phyloP scores from a whole-genome alignment of 148 eudicot genomes.

The Talinum fruticosum region DNA sequence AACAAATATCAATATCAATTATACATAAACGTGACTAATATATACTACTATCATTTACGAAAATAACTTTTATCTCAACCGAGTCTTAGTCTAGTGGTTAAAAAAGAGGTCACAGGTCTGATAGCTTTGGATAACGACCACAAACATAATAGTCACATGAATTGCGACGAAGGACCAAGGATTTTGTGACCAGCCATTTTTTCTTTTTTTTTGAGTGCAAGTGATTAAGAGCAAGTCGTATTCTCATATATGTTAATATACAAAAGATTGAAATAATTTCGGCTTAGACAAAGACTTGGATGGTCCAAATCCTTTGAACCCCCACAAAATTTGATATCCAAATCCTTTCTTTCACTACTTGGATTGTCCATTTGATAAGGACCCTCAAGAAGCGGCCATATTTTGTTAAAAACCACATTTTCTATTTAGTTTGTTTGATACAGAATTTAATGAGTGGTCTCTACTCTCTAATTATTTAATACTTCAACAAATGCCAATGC shows the following conservation, averaged over 20 bases:
- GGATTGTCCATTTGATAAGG: constrained; percentile 10
- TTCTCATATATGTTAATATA: neutral
- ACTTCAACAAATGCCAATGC: neutral
- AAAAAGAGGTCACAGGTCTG: too few species aligned
- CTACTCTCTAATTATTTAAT: neutral
- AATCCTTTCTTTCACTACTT: neutral
- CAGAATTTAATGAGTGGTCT: neutral
- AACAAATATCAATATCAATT: too few species aligned
- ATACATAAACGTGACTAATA: too few species aligned
- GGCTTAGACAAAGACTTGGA: constrained; percentile 1
- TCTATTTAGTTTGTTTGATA: neutral
- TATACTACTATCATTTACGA: too few species aligned
- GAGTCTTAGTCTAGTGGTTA: too few species aligned
- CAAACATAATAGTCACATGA: too few species aligned
- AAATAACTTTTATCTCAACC: too few species aligned
- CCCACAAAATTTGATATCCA: neutral
- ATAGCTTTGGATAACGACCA: too few species aligned
- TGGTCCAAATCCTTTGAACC: constrained; percentile 20
- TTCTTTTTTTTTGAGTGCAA: neutral
- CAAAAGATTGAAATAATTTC: neutral
- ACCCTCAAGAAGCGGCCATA: neutral
- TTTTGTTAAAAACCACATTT: neutral
- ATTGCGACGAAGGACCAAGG: neutral
- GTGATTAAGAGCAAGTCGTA: neutral
- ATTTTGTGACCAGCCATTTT: neutral